phyloP scores from a whole-genome alignment of 176 grass and related monocot species.

The Echinochloa phyllopogon region DNA sequence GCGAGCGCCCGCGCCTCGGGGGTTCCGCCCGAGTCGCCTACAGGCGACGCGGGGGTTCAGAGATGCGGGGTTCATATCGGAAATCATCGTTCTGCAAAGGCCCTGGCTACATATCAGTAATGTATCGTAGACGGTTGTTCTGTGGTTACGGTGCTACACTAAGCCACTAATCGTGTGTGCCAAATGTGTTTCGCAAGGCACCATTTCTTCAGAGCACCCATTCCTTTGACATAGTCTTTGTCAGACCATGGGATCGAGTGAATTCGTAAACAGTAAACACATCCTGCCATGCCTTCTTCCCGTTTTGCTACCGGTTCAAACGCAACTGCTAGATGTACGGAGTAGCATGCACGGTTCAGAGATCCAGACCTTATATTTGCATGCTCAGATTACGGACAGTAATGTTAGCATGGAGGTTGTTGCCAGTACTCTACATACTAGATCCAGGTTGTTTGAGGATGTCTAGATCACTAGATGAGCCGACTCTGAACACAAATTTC shows the following conservation, averaged over 20 bases:
- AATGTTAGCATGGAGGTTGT: too few species aligned
- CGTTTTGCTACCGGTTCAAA: not conserved
- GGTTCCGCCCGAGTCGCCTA: too few species aligned
- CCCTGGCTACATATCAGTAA: not conserved
- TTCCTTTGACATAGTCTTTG: not conserved
- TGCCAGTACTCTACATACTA: too few species aligned
- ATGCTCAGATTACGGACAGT: not conserved
- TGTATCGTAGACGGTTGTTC: not conserved
- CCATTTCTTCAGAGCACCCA: too few species aligned
- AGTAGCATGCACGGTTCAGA: not conserved
- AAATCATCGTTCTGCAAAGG: not conserved
- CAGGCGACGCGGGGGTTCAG: too few species aligned
- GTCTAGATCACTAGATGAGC: too few species aligned
- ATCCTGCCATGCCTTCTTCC: not conserved
- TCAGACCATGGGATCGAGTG: not conserved
- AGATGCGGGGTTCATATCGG: too few species aligned
- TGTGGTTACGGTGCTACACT: not conserved
- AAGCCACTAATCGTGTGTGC: not conserved
- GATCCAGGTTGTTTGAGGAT: too few species aligned
- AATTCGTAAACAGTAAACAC: not conserved
- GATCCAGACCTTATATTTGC: not conserved
- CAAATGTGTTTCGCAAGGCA: not conserved
- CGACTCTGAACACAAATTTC: too few species aligned
- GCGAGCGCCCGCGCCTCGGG: too few species aligned
- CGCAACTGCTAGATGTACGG: not conserved